These are phyloP conservation scores for Cordyceps militaris DNA, from an alignment of 2,329 filamentous ascomycete species.

Conservation along the genomic window DNA sequence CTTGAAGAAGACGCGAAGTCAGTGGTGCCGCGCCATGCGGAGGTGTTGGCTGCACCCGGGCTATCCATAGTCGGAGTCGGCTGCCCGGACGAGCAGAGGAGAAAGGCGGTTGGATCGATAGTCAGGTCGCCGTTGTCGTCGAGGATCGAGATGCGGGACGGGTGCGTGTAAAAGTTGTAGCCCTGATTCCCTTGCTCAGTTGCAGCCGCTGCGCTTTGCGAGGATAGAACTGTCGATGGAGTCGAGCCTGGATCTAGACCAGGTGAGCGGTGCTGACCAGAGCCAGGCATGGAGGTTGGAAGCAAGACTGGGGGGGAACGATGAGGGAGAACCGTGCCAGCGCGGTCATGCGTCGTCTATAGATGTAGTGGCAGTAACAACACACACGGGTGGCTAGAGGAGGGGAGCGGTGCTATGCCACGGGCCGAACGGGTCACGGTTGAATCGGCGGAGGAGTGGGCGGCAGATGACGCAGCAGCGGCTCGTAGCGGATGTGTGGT, in stretches of 20 bases:
- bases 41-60: slow-evolving; percentile 18
- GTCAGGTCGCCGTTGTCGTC: slow-evolving; percentile 37
- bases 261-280: slow-evolving; percentile 6
- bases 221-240: not conserved
- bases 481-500: not conserved
- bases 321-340: not conserved
- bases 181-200: slow-evolving; percentile 36
- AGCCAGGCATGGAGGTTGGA: not conserved
- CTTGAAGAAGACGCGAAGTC: slow-evolving; percentile 42
- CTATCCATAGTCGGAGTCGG: slow-evolving; percentile 16
- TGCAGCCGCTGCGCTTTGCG: not conserved
- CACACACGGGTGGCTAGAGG: not conserved
- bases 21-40: slow-evolving; percentile 20
- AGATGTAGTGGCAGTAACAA: not conserved
- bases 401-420: not conserved
- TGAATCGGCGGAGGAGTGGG: not conserved
- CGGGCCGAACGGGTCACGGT: not conserved
- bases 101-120: slow-evolving; percentile 25
- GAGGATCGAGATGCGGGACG: slow-evolving; percentile 36
- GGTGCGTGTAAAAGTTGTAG: slow-evolving; percentile 36
- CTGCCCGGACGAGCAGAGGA: slow-evolving; percentile 8
- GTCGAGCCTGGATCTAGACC: not conserved
- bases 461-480: not conserved
- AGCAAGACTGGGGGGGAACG: not conserved
- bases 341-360: not conserved